Evolutionary conservation across 208 protist genomes (phyloP).

Genomic region (Leptomonas seymouri): DNA sequence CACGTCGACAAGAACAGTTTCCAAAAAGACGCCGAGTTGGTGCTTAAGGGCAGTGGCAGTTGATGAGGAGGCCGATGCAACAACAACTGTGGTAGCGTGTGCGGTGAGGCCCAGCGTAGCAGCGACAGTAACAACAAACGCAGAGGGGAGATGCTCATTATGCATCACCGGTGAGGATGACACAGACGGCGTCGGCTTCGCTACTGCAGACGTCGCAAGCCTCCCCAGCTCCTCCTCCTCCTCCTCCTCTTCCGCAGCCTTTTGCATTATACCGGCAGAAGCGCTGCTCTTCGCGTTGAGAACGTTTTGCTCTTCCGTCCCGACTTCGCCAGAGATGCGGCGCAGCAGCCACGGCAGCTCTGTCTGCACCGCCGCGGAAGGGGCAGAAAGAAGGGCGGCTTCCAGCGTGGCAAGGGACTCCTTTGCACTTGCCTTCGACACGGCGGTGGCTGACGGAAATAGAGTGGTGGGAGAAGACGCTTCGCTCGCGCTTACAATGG

Average conservation of each 20-base stretch:
- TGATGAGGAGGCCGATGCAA: neutral
- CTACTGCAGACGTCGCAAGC: neutral
- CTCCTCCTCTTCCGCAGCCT: conserved; percentile 1
- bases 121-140: conserved; percentile 1
- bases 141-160: neutral
- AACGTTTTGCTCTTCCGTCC: neutral
- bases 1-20: conserved; percentile 29
- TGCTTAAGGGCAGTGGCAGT: neutral
- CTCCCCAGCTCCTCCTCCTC: neutral
- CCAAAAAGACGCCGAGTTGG: neutral
- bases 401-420: neutral
- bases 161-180: neutral
- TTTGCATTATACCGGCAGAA: neutral
- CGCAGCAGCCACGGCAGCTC: conserved; percentile 1
- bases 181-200: neutral
- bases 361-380: neutral
- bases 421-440: neutral
- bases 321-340: neutral
- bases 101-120: conserved; percentile 7
- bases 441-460: neutral
- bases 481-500: neutral
- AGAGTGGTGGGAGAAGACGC: neutral
- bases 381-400: neutral
- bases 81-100: neutral
- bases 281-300: neutral